Conservation (phyloP, 2,329 filamentous ascomycete species). For the Venturia nashicola region DNA sequence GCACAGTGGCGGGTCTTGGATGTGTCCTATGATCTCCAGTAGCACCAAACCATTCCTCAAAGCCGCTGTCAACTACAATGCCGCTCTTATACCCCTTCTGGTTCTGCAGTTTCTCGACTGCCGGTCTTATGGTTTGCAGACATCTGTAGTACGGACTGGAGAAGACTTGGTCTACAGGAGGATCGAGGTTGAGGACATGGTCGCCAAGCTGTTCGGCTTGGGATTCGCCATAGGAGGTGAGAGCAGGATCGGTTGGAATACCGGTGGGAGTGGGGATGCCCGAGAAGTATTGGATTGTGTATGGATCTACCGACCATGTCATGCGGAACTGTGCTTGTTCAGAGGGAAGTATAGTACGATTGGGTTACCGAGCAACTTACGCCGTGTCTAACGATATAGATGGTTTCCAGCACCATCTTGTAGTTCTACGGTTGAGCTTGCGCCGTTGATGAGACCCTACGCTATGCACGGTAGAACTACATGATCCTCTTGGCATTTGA, state of each 20-base stretch:
- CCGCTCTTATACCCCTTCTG: slow-evolving; percentile 19
- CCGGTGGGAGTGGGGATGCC: slow-evolving; percentile 71
- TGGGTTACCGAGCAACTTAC: slow-evolving; percentile 32
- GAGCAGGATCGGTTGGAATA: slow-evolving; percentile 73
- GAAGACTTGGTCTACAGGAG: slow-evolving; percentile 66
- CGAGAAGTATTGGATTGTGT: slow-evolving; percentile 65
- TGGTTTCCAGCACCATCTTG: slow-evolving; percentile 31
- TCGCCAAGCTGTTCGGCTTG: slow-evolving; percentile 68
- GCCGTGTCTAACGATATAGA: slow-evolving; percentile 38
- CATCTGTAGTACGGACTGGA: slow-evolving; percentile 32
- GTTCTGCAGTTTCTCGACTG: slow-evolving; percentile 14
- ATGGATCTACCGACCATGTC: slow-evolving; percentile 74
- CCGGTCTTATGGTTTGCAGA: slow-evolving; percentile 27
- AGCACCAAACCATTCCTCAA: slow-evolving; percentile 63
- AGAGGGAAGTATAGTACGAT: no score
- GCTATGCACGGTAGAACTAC: no score
- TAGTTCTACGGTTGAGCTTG: not conserved
- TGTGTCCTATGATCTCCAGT: slow-evolving; percentile 59
- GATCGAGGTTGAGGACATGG: slow-evolving; percentile 49
- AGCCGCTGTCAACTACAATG: slow-evolving; percentile 39
- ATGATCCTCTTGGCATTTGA: no score
- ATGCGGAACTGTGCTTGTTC: slow-evolving; percentile 59
- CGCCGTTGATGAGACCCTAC: no score
- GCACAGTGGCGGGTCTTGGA: slow-evolving; percentile 57
- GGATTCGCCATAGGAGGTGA: slow-evolving; percentile 74